Conservation (phyloP, 2,329 filamentous ascomycete genomes). For the Aphanoascus verrucosus region DNA sequence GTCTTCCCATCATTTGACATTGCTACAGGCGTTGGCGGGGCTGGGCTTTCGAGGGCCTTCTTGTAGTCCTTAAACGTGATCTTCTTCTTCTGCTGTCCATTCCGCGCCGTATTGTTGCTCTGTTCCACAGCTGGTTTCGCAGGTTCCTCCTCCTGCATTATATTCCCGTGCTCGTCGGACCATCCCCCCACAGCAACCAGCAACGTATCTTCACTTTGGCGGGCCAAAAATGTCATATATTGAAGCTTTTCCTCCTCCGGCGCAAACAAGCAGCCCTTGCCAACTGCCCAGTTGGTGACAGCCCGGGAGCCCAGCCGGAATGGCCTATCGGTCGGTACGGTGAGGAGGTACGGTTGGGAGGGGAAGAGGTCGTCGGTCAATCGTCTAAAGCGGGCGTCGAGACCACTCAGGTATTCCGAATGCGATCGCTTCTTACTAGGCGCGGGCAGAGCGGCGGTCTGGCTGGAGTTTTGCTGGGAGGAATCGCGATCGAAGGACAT, state of each 20-base stretch:
- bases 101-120: slow-evolving; percentile 28
- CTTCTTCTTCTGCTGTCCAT: slow-evolving; percentile 46
- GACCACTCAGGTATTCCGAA: slow-evolving; percentile 15
- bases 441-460: slow-evolving; percentile 8
- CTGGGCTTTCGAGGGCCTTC: slow-evolving; percentile 36
- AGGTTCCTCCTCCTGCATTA: slow-evolving; percentile 34
- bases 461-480: slow-evolving; percentile 10
- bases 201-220: slow-evolving; percentile 45
- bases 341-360: slow-evolving; percentile 37
- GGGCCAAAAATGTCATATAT: slow-evolving; percentile 52
- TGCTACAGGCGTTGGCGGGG: slow-evolving; percentile 18
- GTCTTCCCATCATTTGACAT: background rate
- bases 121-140: slow-evolving; percentile 27
- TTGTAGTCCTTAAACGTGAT: slow-evolving; percentile 53
- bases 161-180: slow-evolving; percentile 40
- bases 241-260: slow-evolving; percentile 48
- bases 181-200: slow-evolving; percentile 45
- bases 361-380: slow-evolving; percentile 36
- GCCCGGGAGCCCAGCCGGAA: slow-evolving; percentile 35
- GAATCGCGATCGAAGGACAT: slow-evolving; percentile 15
- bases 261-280: slow-evolving; percentile 43
- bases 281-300: slow-evolving; percentile 39
- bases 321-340: slow-evolving; percentile 37
- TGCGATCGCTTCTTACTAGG: slow-evolving; percentile 15
- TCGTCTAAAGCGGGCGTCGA: slow-evolving; percentile 30